Percentiles rank a stretch among this genome's conserved stretches.
Evolutionary conservation across 2,329 filamentous ascomycete genomes (phyloP).

Genomic region (Leptographium wingfieldii): DNA sequence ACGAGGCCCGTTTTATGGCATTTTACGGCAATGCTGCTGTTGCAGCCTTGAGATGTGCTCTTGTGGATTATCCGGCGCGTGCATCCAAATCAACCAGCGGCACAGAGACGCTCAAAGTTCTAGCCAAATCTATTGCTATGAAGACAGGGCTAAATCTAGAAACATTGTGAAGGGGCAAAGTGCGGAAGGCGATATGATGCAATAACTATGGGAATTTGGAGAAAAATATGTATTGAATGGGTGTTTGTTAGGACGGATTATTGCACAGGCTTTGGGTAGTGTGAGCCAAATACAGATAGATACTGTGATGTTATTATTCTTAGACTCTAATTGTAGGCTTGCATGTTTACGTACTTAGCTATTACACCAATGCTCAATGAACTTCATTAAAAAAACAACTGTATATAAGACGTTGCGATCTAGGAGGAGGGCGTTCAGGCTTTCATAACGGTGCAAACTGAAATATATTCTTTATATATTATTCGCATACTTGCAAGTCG

Average conservation of each 20-base stretch:
- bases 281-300: not conserved
- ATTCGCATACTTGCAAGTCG: not conserved
- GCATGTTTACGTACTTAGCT: not conserved
- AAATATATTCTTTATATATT: not conserved
- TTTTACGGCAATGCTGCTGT: conserved; percentile 71
- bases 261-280: not conserved
- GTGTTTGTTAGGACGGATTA: not conserved
- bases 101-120: conserved; percentile 37
- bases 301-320: not conserved
- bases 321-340: not conserved
- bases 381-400: no score
- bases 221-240: not conserved
- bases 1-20: conserved; percentile 60
- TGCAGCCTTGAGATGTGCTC: conserved; percentile 55
- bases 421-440: not conserved
- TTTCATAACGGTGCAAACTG: not conserved
- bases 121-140: conserved; percentile 38
- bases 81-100: conserved; percentile 34
- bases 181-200: not conserved
- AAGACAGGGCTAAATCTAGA: conserved; percentile 31
- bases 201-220: not conserved
- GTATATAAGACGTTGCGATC: not conserved
- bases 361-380: not conserved
- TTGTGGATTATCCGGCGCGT: conserved; percentile 59
- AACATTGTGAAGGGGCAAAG: not conserved